phyloP scores from a whole-genome alignment of 352 stramenopile species.

The Pythium sp. region DNA sequence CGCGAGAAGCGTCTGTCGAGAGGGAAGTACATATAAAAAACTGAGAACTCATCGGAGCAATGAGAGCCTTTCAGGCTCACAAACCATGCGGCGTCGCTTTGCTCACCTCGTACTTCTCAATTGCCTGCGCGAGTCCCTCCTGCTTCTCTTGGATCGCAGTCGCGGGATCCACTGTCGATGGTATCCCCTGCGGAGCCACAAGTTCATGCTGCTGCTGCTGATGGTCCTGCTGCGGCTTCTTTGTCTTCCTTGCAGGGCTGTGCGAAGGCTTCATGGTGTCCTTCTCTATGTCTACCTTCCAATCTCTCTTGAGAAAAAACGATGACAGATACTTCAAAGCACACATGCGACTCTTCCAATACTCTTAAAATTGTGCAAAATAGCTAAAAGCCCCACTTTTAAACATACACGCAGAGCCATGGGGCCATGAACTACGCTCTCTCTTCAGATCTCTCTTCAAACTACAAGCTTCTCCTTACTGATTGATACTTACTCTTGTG shows the following conservation, averaged over 20 bases:
- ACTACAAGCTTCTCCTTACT: slow-evolving; percentile 1
- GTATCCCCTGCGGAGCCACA: background rate
- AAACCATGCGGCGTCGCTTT: background rate
- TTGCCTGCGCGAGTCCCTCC: slow-evolving; percentile 26
- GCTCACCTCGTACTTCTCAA: slow-evolving; percentile 43
- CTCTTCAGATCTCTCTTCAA: background rate
- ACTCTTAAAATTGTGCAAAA: background rate
- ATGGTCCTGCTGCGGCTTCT: background rate
- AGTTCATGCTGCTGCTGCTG: background rate
- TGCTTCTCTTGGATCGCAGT: slow-evolving; percentile 9
- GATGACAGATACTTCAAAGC: background rate
- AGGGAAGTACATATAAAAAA: background rate
- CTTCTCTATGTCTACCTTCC: background rate
- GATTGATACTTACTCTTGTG: slow-evolving; percentile 1
- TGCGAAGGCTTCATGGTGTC: slow-evolving; percentile 1
- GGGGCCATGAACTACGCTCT: background rate
- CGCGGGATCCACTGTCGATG: background rate
- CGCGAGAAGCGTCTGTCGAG: slow-evolving; percentile 29
- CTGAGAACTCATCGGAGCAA: background rate
- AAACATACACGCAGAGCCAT: background rate
- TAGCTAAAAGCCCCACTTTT: background rate
- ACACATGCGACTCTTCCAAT: slow-evolving; percentile 4
- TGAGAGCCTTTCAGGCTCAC: background rate
- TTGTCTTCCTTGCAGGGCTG: background rate
- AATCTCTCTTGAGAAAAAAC: background rate